Base-by-base conservation (phyloP, 1,284 basidiomycete species). In the Trametes hirsuta region DNA sequence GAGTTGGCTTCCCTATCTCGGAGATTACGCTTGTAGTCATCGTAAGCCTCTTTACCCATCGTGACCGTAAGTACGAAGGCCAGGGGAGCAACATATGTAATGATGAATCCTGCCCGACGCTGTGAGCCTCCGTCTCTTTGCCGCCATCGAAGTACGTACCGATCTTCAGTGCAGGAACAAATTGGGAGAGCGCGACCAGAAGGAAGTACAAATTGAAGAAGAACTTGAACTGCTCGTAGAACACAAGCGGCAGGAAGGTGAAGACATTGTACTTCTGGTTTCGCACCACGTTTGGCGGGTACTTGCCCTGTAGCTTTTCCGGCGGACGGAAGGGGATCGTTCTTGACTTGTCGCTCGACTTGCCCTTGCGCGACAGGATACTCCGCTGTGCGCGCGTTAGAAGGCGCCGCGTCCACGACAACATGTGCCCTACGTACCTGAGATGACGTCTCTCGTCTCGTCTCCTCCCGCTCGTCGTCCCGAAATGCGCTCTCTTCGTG, bases 191-290 rank as follows among this genome's bases (percentile, higher is more conserved):
- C 0, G 97, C 97, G 14, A 99, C 97, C 12, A 98, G 87, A 4
- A 99, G 85, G 73, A 99, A 99, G 77, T 99, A 99, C 12, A 99
- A 84, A 75, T 99, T 99, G 88, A 98, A 99, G 82, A 99, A 99
- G 82, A 97, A 98, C 77, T 98, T 99, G 90, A 99, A 99, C 76
- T 99, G 97, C 75, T 98, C 96, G 76, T 98, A 99, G 73, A 99
- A 88, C 45, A 99, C 96, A 63, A 98, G 84, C 0, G 97, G 97
- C 4, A 99, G 82, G 79, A 99, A 99, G 9, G 94, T 94, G 76
- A 95, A 83, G 52, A 93, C 77, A 72, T 95, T 97, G 83, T 99
- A 99, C 78, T 99, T 99, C 75, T 98, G 97, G 71, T 99, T 99
- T 67, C 94, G 89, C 44, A 98, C 92, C 36, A 92, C 88, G 75